Evolutionary conservation across 202 grass and related monocot species (phyloP), one percentile per base, ranked within the genome.

Genomic region (Setaria viridis): DNA sequence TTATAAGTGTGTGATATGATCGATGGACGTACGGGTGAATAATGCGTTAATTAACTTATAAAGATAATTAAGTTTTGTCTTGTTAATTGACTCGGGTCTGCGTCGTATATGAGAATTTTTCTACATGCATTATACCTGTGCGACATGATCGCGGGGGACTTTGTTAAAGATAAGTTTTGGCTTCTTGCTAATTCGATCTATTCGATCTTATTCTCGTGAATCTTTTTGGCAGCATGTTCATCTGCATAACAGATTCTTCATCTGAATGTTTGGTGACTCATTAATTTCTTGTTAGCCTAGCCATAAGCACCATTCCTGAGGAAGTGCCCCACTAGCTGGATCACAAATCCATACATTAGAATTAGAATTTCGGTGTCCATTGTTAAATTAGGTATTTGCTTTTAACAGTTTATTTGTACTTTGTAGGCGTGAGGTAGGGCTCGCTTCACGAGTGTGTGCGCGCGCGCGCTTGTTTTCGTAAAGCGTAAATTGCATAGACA

Each of bases 51-150:
- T 45, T 68, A 25, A 80, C 60, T 34, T 49, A 15, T 41, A 46
- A 42, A 29, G 34, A 43, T 32, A 56, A 20, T 30, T 45, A 56
- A 42, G 5, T 57, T 55, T 81, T 54, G 62, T 80, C 16, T 34
- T 80, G 17, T 12, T 80, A n/a, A 51, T 39, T 58, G 21, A 50
- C 70, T 50, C 70, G 25, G 45, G 70, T 50, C 45, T 50, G n/a
- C 21, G 42, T 71, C n/a, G 5, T 47, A 14, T 63, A 63, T 63
- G 29, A 33, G 29, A 60, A 12, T 30, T 25, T 59, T 1, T 21
- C 2, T 59, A 0, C 21, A 7, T 33, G 11, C 4, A 33, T 63
- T 29, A 60, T 29, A 60, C 29, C 21, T 60, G 58, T 29, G n/a
- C 1, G 8, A 33, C 33, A 64, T 34, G 62, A 64, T 64, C 30